Evolutionary conservation across 208 protist genomes (phyloP).

Genomic region (Trypanosoma theileri): DNA sequence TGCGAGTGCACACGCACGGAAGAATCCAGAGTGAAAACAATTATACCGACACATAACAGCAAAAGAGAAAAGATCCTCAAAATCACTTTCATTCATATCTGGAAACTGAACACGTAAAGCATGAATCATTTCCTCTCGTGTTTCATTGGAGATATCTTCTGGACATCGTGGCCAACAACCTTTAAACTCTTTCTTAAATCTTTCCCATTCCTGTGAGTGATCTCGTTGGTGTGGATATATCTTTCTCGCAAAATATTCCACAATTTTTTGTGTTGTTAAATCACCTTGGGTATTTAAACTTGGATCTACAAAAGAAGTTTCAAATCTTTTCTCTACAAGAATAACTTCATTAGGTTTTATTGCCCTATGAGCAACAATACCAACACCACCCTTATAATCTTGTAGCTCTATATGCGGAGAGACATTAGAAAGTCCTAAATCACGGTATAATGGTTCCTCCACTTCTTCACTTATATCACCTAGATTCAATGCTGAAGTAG

Average conservation of each 20-base stretch:
- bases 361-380: constrained; percentile 57
- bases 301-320: constrained; percentile 48
- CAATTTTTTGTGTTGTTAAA: constrained; percentile 62
- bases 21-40: constrained; percentile 87
- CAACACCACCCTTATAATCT: constrained; percentile 72
- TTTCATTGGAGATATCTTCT: constrained; percentile 56
- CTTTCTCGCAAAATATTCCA: constrained; percentile 61
- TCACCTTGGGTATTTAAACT: constrained; percentile 36
- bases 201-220: constrained; percentile 39
- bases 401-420: constrained; percentile 68
- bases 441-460: constrained; percentile 45
- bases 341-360: constrained; percentile 70
- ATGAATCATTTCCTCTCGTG: constrained; percentile 35
- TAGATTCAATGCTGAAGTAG: neutral
- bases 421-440: constrained; percentile 55
- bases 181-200: constrained; percentile 65
- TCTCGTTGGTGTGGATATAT: constrained; percentile 46
- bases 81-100: constrained; percentile 36
- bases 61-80: constrained; percentile 65
- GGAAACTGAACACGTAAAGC: constrained; percentile 43
- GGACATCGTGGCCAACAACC: constrained; percentile 74
- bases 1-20: constrained; percentile 78
- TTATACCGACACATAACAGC: constrained; percentile 86
- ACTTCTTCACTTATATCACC: constrained; percentile 24
- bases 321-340: constrained; percentile 74